A percentile compares a stretch with the other conserved stretches of the same genome.
Conservation (phyloP, 1,284 basidiomycete genomes). For the Ganoderma multipileum region DNA sequence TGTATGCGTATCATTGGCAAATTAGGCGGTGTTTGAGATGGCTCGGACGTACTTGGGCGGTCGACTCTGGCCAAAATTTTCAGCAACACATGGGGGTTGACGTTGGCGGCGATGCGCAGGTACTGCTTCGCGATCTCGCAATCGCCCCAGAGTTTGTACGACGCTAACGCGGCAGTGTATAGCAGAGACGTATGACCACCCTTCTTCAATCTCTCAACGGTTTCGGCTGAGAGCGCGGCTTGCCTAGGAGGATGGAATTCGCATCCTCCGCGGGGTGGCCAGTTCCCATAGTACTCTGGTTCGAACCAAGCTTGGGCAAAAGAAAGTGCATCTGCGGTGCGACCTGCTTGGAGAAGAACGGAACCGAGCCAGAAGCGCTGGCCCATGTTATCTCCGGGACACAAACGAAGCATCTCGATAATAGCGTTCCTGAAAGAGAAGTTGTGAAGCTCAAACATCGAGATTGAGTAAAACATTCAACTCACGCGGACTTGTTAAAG, state of each 20-base stretch:
- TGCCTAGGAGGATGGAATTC: conserved; percentile 35
- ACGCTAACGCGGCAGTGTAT: conserved; percentile 49
- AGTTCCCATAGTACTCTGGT: conserved; percentile 14
- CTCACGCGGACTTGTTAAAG: conserved; percentile 46
- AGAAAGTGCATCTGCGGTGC: conserved; percentile 41
- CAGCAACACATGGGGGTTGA: conserved; percentile 45
- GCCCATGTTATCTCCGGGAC: conserved; percentile 43
- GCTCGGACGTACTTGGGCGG: conserved; percentile 43
- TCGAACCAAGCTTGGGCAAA: conserved; percentile 42
- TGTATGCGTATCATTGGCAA: conserved; percentile 23
- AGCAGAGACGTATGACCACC: conserved; percentile 32
- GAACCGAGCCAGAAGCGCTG: conserved; percentile 44
- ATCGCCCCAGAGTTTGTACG: conserved; percentile 49
- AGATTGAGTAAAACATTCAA: background rate
- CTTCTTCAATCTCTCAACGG: conserved; percentile 28
- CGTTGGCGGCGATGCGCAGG: conserved; percentile 42
- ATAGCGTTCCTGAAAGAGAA: conserved; percentile 40
- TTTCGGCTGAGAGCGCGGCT: conserved; percentile 26
- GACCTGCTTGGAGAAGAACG: conserved; percentile 38
- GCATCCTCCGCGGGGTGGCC: conserved; percentile 38
- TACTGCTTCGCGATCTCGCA: conserved; percentile 47
- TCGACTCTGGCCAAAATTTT: conserved; percentile 47
- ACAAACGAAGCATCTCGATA: conserved; percentile 47
- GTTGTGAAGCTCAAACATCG: background rate
- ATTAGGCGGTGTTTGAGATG: background rate